These are phyloP conservation scores for Saccharomycopsis capsularis DNA, from an alignment of 805 yeast genomes.

Conservation along the genomic window DNA sequence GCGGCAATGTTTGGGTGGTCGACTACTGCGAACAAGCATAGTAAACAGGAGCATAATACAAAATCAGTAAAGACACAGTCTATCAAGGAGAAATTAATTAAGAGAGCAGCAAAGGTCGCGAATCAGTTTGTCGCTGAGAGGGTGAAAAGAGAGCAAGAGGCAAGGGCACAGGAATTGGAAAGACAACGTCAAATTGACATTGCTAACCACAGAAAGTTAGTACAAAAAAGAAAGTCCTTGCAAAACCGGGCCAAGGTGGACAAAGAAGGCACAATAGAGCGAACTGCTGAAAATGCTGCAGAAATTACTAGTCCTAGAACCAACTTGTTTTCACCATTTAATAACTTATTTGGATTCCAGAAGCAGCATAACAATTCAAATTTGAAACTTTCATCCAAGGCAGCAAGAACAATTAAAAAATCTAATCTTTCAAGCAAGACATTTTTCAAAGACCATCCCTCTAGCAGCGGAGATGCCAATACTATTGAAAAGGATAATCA, in stretches of 20 bases:
- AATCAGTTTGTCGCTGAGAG: conserved; percentile 11
- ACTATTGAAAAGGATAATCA: conserved; percentile 1
- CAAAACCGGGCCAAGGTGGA: background rate
- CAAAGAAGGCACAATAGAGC: background rate
- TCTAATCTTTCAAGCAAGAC: conserved; percentile 12
- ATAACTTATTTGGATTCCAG: conserved; percentile 10
- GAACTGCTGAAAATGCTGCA: background rate
- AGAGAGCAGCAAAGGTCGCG: conserved; percentile 12
- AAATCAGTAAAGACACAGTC: background rate
- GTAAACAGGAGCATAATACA: background rate
- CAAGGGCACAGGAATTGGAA: conserved; percentile 7
- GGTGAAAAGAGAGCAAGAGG: conserved; percentile 1
- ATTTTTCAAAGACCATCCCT: conserved; percentile 8
- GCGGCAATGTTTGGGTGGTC: conserved; percentile 22
- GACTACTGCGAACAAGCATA: background rate
- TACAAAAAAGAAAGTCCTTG: background rate
- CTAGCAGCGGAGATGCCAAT: background rate
- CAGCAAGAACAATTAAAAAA: conserved; percentile 11
- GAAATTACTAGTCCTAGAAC: background rate
- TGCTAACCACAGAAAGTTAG: background rate
- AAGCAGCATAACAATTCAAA: background rate
- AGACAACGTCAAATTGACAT: conserved; percentile 2
- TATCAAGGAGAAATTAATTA: conserved; percentile 12
- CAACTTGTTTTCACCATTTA: conserved; percentile 15
- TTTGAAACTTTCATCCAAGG: conserved; percentile 3